These are phyloP conservation scores for Linum lewisii DNA, from an alignment of 345 rosid species.

Conservation along the genomic window DNA sequence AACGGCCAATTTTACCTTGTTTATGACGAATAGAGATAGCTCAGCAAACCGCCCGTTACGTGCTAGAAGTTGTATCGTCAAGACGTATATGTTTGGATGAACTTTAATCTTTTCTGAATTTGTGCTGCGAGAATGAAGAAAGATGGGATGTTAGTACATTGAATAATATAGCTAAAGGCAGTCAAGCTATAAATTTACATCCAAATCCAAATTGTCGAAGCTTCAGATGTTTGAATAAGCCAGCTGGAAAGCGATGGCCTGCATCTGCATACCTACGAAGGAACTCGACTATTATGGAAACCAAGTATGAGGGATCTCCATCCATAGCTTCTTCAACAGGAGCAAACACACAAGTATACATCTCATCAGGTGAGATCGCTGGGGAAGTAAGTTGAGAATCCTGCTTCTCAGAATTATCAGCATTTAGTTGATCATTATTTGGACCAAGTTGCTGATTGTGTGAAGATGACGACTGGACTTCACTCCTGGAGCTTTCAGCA, in stretches of 20 bases:
- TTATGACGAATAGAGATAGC: slow-evolving; percentile 55
- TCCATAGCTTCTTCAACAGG: slow-evolving; percentile 78
- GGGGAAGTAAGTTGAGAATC: slow-evolving; percentile 67
- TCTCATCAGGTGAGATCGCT: slow-evolving; percentile 86
- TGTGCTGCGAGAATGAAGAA: slow-evolving; percentile 41
- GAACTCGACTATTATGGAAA: slow-evolving; percentile 74
- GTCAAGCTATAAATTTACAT: too few species aligned
- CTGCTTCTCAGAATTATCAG: slow-evolving; percentile 45
- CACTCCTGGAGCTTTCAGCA: slow-evolving; percentile 28
- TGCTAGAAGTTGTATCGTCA: slow-evolving; percentile 65
- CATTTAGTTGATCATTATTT: slow-evolving; percentile 33
- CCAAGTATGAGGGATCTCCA: slow-evolving; percentile 79
- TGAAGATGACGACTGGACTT: slow-evolving; percentile 24
- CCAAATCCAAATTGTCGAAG: slow-evolving; percentile 1
- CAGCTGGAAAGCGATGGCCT: background rate
- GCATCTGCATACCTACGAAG: slow-evolving; percentile 55
- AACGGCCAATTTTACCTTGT: slow-evolving; percentile 48
- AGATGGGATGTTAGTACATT: slow-evolving; percentile 3
- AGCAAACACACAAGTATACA: slow-evolving; percentile 76
- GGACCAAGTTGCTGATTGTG: slow-evolving; percentile 33
- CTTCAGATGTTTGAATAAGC: background rate
- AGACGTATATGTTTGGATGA: slow-evolving; percentile 56
- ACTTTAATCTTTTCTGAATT: slow-evolving; percentile 71
- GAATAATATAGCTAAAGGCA: background rate
- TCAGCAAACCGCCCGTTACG: slow-evolving; percentile 63